Conservation (phyloP, 164 flowering plant genomes). For the Sextonia rubra region DNA sequence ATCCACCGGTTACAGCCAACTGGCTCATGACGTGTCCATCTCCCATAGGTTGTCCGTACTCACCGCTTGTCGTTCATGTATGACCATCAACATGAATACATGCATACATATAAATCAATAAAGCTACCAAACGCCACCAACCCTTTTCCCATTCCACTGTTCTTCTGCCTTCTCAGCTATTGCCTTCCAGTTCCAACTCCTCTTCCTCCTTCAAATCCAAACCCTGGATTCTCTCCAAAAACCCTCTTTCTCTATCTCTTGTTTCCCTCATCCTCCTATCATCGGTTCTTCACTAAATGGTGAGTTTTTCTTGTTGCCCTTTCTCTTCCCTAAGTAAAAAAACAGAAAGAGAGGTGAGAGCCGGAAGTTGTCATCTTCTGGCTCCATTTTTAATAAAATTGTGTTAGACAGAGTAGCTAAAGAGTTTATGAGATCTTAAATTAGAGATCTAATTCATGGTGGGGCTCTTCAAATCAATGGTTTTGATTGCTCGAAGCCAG, state of each 20-base stretch:
- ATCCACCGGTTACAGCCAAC: no score
- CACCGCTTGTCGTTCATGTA: background rate
- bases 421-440: no score
- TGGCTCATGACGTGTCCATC: background rate
- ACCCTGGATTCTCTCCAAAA: background rate
- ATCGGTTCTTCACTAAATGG: background rate
- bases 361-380: no score
- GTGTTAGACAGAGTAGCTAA: no score
- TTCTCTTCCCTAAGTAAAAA: background rate
- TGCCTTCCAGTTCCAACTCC: no score
- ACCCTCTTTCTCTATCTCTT: conserved; percentile 4
- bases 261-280: background rate
- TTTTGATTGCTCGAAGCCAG: no score
- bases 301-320: no score
- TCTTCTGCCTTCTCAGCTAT: background rate
- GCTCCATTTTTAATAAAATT: no score
- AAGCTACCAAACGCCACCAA: background rate
- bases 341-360: no score
- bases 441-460: no score
- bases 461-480: no score
- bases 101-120: background rate
- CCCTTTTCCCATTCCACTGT: background rate
- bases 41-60: background rate
- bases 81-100: background rate
- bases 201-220: background rate